Conservation (phyloP, 2,329 filamentous ascomycete species). For the Metarhizium guizhouense region DNA sequence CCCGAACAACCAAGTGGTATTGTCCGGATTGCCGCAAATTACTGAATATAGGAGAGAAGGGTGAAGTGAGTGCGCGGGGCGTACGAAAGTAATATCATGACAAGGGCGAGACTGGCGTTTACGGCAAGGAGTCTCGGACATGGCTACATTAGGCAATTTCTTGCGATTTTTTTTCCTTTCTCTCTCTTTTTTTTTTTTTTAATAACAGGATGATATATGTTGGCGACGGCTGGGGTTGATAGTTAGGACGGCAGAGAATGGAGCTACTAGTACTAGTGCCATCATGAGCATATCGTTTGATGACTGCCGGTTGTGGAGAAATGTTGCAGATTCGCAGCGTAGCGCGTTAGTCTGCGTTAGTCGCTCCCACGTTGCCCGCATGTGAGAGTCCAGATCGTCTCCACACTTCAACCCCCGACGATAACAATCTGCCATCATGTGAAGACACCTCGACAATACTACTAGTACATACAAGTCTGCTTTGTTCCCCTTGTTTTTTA, state of each 20-base stretch:
- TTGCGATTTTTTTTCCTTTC: neutral
- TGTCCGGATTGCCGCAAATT: constrained; percentile 65
- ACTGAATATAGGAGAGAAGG: constrained; percentile 54
- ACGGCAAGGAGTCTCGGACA: neutral
- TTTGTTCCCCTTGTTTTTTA: no score
- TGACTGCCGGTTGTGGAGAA: no score
- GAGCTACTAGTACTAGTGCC: no score
- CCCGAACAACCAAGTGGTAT: constrained; percentile 73
- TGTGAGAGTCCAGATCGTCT: no score
- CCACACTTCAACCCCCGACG: no score
- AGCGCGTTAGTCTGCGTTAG: no score
- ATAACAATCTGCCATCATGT: no score
- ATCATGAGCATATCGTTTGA: no score
- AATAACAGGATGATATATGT: neutral
- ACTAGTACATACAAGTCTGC: no score
- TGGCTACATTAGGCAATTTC: neutral
- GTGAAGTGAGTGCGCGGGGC: constrained; percentile 52
- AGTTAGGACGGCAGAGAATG: neutral
- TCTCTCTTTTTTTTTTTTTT: neutral
- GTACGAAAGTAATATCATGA: constrained; percentile 31
- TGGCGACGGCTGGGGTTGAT: neutral
- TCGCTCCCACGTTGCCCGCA: no score
- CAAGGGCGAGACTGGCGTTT: constrained; percentile 7
- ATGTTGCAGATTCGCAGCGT: no score
- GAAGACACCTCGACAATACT: no score